Base-by-base conservation (phyloP, 768 basidiomycete species). In the Pleurotus sapidus region DNA sequence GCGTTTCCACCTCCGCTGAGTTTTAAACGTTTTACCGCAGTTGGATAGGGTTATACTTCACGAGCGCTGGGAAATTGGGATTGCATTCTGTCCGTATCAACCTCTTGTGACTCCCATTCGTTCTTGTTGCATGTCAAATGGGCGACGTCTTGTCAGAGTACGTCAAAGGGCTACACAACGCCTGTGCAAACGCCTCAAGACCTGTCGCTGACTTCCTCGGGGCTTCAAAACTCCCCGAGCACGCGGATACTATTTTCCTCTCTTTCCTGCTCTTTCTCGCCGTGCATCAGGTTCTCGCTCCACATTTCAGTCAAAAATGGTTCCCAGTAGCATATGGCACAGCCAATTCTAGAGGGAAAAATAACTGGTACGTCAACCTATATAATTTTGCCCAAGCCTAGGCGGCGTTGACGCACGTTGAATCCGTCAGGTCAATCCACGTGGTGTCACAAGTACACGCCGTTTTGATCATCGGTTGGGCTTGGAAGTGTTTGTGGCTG, bases 401-500 rank as follows among this genome's bases (percentile, higher is more conserved):
- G 46, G 54, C 43, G 51, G 57, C 24, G 54, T 23, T 55, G 51
- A 43, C 43, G 43, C 17, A 17, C 58, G 72, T 47, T 27, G 47
- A 25, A 15, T 45, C 30, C 20, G 23, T 8, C 62, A 91, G 89
- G 89, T 78, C 81, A 47, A 82, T 85, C 57, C 90, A 84, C 59
- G 74, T 87, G 34, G 84, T 87, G 23, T 92, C 93, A 0, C 84
- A 92, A 62, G 73, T 84, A 1, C 90, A 95, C 65, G 84, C 88
- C 0, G 55, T 89, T 20, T 65, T 90, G 53, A 77, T 90, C 55
- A 76, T 93, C 34, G 84, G 86, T 0, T 76, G 89, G 20, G 81
- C 91, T 1, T 64, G 83, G 17, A 80, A 76, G 54, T 79, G 78
- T 38, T 72, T 92, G 18, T 68, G 76, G 43, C 68, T 74, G 12